These are phyloP conservation scores for Pichia californica DNA, from an alignment of 805 yeast species.

Conservation along the genomic window DNA sequence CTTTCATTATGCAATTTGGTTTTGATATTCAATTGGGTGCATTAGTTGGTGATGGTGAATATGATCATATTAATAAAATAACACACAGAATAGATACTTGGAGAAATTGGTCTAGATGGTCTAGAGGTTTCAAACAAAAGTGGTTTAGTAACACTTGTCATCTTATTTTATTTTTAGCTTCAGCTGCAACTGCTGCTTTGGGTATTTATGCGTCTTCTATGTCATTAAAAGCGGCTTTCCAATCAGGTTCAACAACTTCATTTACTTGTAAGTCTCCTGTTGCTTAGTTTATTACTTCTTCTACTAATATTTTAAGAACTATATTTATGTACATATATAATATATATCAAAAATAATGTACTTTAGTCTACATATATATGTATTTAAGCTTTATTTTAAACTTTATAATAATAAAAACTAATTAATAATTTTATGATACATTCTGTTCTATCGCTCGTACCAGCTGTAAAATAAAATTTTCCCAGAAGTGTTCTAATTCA, in stretches of 20 bases:
- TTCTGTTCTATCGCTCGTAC: too few relatives aligned
- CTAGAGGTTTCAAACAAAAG: constrained; percentile 10
- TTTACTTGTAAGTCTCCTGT: constrained; percentile 9
- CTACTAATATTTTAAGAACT: too few relatives aligned
- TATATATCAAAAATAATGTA: too few relatives aligned
- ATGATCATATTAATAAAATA: constrained; percentile 4
- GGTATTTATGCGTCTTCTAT: constrained; percentile 8
- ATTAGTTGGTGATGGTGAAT: constrained; percentile 6
- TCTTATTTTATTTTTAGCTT: constrained; percentile 6
- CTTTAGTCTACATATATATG: too few relatives aligned
- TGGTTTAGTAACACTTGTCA: constrained; percentile 8
- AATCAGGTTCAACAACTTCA: constrained; percentile 4
- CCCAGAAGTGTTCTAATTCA: too few relatives aligned
- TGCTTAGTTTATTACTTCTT: background rate
- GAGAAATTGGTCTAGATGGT: constrained; percentile 7
- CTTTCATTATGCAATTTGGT: constrained; percentile 20
- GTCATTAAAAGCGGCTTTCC: constrained; percentile 6
- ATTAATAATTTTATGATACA: too few relatives aligned
- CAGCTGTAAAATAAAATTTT: too few relatives aligned
- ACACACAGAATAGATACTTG: constrained; percentile 7
- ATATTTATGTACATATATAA: too few relatives aligned
- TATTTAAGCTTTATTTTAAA: too few relatives aligned
- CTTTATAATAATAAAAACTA: too few relatives aligned
- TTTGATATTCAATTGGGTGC: constrained; percentile 9
- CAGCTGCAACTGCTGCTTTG: constrained; percentile 7